A percentile compares a stretch with the other conserved stretches of the same genome.
phyloP scores from a whole-genome alignment of 805 yeast genomes.

The Saccharomyces mikatae region DNA sequence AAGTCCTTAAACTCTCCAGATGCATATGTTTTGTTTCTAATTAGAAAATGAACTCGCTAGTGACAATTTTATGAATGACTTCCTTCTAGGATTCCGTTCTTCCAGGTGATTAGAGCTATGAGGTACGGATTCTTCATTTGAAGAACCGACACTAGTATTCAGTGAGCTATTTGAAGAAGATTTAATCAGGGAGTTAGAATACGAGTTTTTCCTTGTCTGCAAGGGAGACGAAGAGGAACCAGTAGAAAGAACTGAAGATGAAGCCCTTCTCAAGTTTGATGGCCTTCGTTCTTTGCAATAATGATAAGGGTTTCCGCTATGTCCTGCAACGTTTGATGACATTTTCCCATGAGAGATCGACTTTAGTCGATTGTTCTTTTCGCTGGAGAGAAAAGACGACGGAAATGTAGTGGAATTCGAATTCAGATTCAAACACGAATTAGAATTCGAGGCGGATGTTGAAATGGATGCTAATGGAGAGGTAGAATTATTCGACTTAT shows the following conservation, averaged over 20 bases:
- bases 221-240: constrained; percentile 1
- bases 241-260: not conserved
- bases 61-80: constrained; percentile 9
- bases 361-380: not conserved
- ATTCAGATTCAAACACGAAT: not conserved
- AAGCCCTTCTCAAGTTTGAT: constrained; percentile 2
- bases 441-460: not conserved
- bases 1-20: not conserved
- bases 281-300: not conserved
- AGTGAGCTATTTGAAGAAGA: not conserved
- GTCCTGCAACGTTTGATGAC: not conserved
- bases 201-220: not conserved
- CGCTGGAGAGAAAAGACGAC: not conserved
- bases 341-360: not conserved
- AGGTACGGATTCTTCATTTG: not conserved
- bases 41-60: constrained; percentile 8
- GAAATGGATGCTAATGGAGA: not conserved
- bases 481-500: not conserved
- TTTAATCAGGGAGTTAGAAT: not conserved
- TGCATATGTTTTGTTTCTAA: not conserved
- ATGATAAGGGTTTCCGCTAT: not conserved
- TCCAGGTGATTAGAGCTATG: constrained; percentile 4
- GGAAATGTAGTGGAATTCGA: not conserved
- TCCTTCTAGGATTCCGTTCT: constrained; percentile 3
- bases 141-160: not conserved